Base-by-base conservation (phyloP, 106 monocot genomes). In the Dactylorhiza incarnata region DNA sequence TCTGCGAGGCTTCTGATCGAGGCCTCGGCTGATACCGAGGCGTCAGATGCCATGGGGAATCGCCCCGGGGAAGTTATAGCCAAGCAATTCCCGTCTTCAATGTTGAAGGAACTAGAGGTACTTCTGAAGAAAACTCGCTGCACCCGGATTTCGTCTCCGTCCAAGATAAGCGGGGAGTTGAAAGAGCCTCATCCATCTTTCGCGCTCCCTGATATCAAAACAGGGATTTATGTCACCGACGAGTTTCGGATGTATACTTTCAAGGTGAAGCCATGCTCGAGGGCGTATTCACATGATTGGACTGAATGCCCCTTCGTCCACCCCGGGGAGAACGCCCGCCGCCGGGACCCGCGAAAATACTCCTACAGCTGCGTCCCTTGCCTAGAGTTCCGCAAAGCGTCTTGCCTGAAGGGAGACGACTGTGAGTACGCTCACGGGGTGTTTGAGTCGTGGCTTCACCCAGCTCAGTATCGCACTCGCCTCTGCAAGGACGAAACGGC, bases 251-350 rank as follows among this genome's bases (percentile, higher is more conserved):
- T 90, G 90, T 90, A 85, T 66, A 75, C 80, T 48, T 90, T 90
- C 84, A 90, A 90, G 85, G 82, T 90, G 48, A 90, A 87, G 72
- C 85, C 87, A 0, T 90, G 90, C 86, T 83, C 87, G 15, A 50
- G 90, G 9, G 90, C 90, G 6, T 90, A 90, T 76, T 87, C 90
- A 47, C 90, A 90, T 54, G 90, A 90, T 83, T 90, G 90, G 90
- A 90, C 90, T 0, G 90, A 90, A 81, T 90, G 90, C 78, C 90
- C 90, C 62, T 90, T 87, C 71, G 90, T 87, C 19, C 90, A 90
- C 74, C 90, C 90, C 0, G 90, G 90, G 16, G 90, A 90, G 87
- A 90, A 90, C 82, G 90, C 90, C 37, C 84, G 90, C 48, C 82
- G 90, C 5, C 78, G 90, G 1, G 90, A 90, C 61, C 90, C 90